These are phyloP conservation scores for Skeletonema tropicum DNA, from an alignment of 108 stramenopile species.

Conservation along the genomic window DNA sequence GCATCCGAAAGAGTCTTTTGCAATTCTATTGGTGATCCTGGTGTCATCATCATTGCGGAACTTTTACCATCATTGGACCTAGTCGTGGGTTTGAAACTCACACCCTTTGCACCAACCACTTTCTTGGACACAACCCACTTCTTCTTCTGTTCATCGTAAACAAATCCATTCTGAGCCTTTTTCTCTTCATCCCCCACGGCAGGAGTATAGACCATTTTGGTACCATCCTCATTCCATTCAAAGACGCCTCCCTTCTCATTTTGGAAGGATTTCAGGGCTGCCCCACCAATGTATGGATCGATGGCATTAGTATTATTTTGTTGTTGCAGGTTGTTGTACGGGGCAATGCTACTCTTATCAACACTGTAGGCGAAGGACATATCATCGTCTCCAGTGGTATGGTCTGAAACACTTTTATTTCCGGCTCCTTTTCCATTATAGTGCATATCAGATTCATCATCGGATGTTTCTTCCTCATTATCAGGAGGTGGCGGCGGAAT, in stretches of 20 bases:
- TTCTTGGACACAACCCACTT: conserved; percentile 38
- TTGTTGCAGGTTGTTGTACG: background rate
- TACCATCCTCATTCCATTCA: conserved; percentile 47
- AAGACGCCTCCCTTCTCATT: conserved; percentile 46
- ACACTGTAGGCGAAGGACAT: conserved; percentile 42
- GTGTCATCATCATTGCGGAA: conserved; percentile 7
- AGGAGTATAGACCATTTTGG: conserved; percentile 49
- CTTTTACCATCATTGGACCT: background rate
- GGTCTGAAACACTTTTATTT: background rate
- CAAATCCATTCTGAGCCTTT: conserved; percentile 35
- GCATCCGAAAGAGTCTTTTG: conserved; percentile 23
- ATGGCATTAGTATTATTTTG: background rate
- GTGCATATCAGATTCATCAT: background rate
- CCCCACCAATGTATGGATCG: conserved; percentile 44
- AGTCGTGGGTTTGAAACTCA: conserved; percentile 25
- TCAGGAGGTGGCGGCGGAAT: background rate
- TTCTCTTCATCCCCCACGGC: conserved; percentile 1
- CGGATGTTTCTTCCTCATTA: background rate
- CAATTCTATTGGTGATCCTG: conserved; percentile 5
- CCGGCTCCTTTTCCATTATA: background rate
- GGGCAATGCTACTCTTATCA: conserved; percentile 25
- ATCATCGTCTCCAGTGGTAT: conserved; percentile 26
- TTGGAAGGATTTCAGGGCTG: conserved; percentile 31
- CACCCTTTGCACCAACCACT: conserved; percentile 26
- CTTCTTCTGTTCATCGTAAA: conserved; percentile 41